phyloP scores from a whole-genome alignment of 805 yeast genomes.

The Wickerhamiella australiensis region DNA sequence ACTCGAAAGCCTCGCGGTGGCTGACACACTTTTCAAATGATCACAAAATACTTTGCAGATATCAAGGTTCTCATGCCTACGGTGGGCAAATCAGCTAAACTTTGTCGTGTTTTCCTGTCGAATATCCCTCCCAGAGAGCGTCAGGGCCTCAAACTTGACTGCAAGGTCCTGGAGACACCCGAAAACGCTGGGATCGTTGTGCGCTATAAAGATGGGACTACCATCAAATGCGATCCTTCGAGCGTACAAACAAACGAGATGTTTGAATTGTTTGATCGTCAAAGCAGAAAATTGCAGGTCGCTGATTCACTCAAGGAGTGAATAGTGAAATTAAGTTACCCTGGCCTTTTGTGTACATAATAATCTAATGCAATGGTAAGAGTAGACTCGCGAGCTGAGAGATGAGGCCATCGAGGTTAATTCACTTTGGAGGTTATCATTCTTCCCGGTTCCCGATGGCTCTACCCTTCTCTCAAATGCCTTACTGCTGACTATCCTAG shows the following conservation, averaged over 20 bases:
- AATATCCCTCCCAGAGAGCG: slow-evolving; percentile 68
- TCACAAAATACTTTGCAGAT: slow-evolving; percentile 76
- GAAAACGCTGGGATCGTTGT: slow-evolving; percentile 47
- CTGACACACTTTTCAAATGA: slow-evolving; percentile 38
- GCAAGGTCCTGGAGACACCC: slow-evolving; percentile 41
- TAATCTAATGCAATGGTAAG: no score
- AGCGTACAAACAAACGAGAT: slow-evolving; percentile 46
- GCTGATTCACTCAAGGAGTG: slow-evolving; percentile 37
- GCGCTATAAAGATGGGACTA: slow-evolving; percentile 68
- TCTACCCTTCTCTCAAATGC: no score
- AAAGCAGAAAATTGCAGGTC: slow-evolving; percentile 65
- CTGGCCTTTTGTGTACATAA: not conserved
- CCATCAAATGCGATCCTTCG: slow-evolving; percentile 55
- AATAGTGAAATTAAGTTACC: not conserved
- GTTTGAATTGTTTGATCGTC: slow-evolving; percentile 57
- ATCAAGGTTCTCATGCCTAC: slow-evolving; percentile 51
- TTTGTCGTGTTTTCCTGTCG: slow-evolving; percentile 68
- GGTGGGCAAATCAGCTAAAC: slow-evolving; percentile 39
- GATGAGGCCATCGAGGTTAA: no score
- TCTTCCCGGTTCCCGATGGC: no score
- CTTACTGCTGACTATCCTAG: no score
- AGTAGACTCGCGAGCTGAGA: no score
- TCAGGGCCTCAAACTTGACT: slow-evolving; percentile 47
- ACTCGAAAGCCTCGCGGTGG: no score
- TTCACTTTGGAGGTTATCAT: no score